These are phyloP conservation scores for Aureobasidium zeae DNA, from an alignment of 2,329 filamentous ascomycete species.

Conservation along the genomic window DNA sequence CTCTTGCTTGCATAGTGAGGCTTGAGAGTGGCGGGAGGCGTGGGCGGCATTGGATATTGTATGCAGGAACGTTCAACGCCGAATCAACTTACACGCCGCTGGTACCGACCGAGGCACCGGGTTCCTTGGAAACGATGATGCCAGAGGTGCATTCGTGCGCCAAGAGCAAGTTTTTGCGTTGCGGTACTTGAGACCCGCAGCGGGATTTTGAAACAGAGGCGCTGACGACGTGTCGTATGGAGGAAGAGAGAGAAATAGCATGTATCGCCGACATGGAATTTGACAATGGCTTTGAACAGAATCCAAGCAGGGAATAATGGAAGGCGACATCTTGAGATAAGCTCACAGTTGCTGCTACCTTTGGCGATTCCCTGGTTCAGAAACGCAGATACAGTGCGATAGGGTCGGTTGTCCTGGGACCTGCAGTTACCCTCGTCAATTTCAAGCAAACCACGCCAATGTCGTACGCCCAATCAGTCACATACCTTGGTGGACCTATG, in stretches of 20 bases:
- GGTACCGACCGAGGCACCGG: too few relatives aligned
- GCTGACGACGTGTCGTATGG: slow-evolving; percentile 12
- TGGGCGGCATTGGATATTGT: slow-evolving; percentile 11
- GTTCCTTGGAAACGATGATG: too few relatives aligned
- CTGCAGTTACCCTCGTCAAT: not conserved
- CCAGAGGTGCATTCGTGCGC: not conserved
- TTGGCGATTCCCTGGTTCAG: not conserved
- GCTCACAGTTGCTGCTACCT: not conserved
- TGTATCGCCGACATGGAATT: too few relatives aligned
- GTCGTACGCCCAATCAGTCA: slow-evolving; percentile 1
- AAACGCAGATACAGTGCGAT: too few relatives aligned
- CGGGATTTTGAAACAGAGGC: slow-evolving; percentile 8
- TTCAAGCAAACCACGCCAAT: not conserved
- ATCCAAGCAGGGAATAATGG: not conserved
- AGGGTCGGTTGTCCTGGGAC: too few relatives aligned
- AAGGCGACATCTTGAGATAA: not conserved
- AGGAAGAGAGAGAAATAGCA: not conserved
- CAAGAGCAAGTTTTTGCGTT: slow-evolving; percentile 6
- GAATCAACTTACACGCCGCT: too few relatives aligned
- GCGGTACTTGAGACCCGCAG: slow-evolving; percentile 7
- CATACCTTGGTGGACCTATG: slow-evolving; percentile 1
- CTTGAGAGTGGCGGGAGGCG: slow-evolving; percentile 13
- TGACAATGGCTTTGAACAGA: not conserved
- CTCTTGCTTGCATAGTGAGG: not conserved
- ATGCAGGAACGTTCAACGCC: slow-evolving; percentile 13